Conservation (phyloP, 176 grass and related monocot species). For the Eragrostis nindensis region DNA sequence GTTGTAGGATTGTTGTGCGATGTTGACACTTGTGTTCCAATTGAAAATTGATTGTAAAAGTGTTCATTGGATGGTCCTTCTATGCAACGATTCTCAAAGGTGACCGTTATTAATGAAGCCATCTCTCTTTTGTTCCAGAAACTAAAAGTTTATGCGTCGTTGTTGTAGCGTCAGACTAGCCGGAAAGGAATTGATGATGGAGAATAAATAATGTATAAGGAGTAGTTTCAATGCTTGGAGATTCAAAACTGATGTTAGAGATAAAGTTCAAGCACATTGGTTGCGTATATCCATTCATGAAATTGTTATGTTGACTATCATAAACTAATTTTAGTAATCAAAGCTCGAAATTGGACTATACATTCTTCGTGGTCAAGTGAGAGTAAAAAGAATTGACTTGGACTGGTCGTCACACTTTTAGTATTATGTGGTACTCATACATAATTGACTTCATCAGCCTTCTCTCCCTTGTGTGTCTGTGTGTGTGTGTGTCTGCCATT, state of each 20-base stretch:
- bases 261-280: neutral
- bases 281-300: neutral
- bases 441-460: neutral
- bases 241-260: no score
- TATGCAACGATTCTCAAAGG: neutral
- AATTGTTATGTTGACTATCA: neutral
- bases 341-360: neutral
- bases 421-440: neutral
- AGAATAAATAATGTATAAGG: no score
- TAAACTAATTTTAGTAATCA: neutral
- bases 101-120: neutral
- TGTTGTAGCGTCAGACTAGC: neutral
- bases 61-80: no score
- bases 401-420: neutral
- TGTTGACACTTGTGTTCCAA: no score
- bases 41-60: no score
- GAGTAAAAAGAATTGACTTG: neutral
- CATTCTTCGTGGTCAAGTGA: neutral
- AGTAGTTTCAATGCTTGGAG: no score
- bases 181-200: neutral
- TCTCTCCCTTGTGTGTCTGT: neutral
- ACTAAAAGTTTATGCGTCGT: neutral
- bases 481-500: neutral
- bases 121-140: neutral
- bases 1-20: no score